Conservation (phyloP, 192 early-diverging fungal species). For the Dimargaris verticillata region DNA sequence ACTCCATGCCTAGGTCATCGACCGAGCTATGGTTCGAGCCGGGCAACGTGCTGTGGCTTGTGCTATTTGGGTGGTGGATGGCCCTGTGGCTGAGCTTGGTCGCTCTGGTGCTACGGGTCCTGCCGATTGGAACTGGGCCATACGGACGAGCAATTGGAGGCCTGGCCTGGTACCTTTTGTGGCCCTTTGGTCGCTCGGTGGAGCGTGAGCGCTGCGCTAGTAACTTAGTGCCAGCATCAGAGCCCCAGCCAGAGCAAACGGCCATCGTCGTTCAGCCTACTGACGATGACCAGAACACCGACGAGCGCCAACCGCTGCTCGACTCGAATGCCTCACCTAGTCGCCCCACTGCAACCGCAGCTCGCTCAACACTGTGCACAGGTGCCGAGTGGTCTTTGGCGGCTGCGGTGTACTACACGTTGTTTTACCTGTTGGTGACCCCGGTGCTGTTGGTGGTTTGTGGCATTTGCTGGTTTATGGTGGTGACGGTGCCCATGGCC, state of each 20-base stretch:
- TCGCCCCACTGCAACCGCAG: not conserved
- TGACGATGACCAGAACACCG: not conserved
- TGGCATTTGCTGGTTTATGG: slow-evolving; percentile 64
- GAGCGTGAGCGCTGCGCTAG: slow-evolving; percentile 29
- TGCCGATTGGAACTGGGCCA: slow-evolving; percentile 33
- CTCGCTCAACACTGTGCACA: not conserved
- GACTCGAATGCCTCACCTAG: slow-evolving; percentile 6
- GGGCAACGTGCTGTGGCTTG: slow-evolving; percentile 76
- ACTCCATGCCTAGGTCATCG: slow-evolving; percentile 43
- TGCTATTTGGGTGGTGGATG: slow-evolving; percentile 86
- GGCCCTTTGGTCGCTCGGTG: slow-evolving; percentile 93
- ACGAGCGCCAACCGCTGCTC: slow-evolving; percentile 10
- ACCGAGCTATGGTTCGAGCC: slow-evolving; percentile 50
- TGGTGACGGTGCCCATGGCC: slow-evolving; percentile 89
- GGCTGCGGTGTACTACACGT: slow-evolving; percentile 14
- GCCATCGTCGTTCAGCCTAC: too few relatives aligned
- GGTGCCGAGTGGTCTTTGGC: not conserved
- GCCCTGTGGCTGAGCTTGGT: slow-evolving; percentile 40
- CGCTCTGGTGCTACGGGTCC: slow-evolving; percentile 37
- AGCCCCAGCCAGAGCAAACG: not conserved
- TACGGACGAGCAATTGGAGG: slow-evolving; percentile 55
- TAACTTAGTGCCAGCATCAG: not conserved
- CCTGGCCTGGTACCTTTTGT: slow-evolving; percentile 73
- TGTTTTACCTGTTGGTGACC: slow-evolving; percentile 29
- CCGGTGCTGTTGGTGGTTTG: slow-evolving; percentile 67